A percentile compares a stretch with the other conserved stretches of the same genome.
Conservation (phyloP, 2,329 filamentous ascomycete genomes). For the Huntiella moniliformis region DNA sequence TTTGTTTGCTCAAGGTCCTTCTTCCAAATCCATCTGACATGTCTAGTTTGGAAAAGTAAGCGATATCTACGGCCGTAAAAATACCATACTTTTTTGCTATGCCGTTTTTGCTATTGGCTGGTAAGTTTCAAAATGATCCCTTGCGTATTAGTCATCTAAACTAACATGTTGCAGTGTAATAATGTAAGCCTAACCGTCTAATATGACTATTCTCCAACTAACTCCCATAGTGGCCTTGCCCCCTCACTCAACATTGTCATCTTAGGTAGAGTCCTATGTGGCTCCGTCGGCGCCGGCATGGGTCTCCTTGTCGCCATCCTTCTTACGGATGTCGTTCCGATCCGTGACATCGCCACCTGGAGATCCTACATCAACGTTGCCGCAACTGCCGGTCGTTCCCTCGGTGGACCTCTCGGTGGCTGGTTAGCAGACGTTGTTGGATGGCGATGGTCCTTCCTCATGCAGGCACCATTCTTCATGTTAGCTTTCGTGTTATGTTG, state of each 20-base stretch:
- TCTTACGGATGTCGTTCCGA: constrained; percentile 33
- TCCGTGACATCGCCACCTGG: constrained; percentile 34
- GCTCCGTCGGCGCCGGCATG: constrained; percentile 33
- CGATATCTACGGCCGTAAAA: constrained; percentile 17
- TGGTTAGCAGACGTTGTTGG: constrained; percentile 44
- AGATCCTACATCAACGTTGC: constrained; percentile 34
- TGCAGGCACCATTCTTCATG: constrained; percentile 41
- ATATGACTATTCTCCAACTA: background rate
- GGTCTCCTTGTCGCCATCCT: constrained; percentile 30
- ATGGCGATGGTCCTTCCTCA: constrained; percentile 48
- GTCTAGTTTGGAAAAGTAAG: constrained; percentile 17
- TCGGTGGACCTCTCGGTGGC: constrained; percentile 38
- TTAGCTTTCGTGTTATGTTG: constrained; percentile 35
- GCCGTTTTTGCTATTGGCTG: constrained; percentile 17
- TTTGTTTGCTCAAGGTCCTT: background rate
- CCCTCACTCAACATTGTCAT: constrained; percentile 30
- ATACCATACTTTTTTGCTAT: constrained; percentile 16
- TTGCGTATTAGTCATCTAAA: background rate
- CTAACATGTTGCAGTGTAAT: constrained; percentile 1
- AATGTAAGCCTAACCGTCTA: background rate
- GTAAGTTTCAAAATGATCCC: constrained; percentile 5
- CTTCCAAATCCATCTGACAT: too few relatives aligned
- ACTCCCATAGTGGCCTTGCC: constrained; percentile 9
- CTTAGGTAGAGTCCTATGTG: constrained; percentile 31
- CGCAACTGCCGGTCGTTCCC: constrained; percentile 29